A percentile compares a stretch with the other conserved stretches of the same genome.
Evolutionary conservation across 176 grass and related monocot species (phyloP).

Genomic region (Metroxylon sagu): DNA sequence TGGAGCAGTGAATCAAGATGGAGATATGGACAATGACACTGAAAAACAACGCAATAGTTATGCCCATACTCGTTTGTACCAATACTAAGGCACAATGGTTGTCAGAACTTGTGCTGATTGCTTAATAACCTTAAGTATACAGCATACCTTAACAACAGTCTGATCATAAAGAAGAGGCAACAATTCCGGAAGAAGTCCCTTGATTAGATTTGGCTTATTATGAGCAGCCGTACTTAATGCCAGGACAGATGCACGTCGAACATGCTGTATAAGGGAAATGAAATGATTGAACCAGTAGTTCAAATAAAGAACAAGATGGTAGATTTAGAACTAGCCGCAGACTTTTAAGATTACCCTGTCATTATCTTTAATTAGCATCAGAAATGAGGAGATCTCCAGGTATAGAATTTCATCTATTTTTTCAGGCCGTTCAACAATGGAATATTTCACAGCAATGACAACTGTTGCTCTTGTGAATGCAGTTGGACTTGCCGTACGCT

Average conservation of each 20-base stretch:
- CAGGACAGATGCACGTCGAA: conserved; percentile 75
- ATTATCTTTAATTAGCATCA: conserved; percentile 82
- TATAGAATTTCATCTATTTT: conserved; percentile 83
- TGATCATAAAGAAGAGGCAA: conserved; percentile 85
- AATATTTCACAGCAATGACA: conserved; percentile 85
- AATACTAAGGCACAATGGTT: no score
- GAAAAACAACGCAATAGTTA: no score
- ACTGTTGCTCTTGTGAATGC: conserved; percentile 88
- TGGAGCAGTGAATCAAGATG: no score
- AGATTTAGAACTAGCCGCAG: no score
- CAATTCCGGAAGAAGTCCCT: conserved; percentile 74
- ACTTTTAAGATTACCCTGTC: conserved; percentile 39
- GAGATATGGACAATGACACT: no score
- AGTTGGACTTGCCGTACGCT: conserved; percentile 51
- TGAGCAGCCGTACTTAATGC: conserved; percentile 85
- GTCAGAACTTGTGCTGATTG: no score
- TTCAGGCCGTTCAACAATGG: conserved; percentile 83
- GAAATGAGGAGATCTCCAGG: conserved; percentile 63
- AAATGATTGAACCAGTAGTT: no score
- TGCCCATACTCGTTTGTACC: no score
- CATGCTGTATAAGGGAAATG: conserved; percentile 45
- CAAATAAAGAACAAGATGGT: no score
- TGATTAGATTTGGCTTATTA: conserved; percentile 90
- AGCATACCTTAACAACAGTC: conserved; percentile 80
- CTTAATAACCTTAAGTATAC: no score